Conservation (phyloP, 768 basidiomycete species). For the Xerocomus brunneocitrinus region DNA sequence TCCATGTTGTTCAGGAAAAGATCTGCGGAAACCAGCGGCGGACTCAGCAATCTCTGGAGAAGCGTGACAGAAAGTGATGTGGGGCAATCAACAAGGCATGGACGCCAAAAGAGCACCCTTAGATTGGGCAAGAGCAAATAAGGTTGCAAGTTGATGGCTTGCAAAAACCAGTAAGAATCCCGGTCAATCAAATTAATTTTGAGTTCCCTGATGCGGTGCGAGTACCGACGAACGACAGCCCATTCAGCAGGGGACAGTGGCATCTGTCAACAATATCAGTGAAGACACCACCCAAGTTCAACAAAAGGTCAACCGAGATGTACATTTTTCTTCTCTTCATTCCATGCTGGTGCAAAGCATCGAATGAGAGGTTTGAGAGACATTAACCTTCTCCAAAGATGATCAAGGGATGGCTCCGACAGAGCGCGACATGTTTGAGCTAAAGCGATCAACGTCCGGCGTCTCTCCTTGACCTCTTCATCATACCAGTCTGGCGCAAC, state of each 20-base stretch:
- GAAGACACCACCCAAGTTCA: too few relatives aligned
- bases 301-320: neutral
- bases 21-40: neutral
- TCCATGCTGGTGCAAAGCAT: neutral
- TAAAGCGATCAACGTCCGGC: neutral
- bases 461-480: neutral
- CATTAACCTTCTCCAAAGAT: neutral
- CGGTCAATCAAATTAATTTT: neutral
- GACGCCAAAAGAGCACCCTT: neutral
- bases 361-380: neutral
- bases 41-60: neutral
- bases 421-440: constrained; percentile 2
- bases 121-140: neutral
- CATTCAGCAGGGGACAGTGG: neutral
- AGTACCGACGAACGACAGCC: neutral
- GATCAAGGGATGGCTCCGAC: neutral
- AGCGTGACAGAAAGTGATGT: neutral
- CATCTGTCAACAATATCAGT: neutral
- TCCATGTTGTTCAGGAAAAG: neutral
- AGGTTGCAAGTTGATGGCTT: neutral
- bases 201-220: neutral
- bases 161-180: neutral
- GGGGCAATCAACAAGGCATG: neutral
- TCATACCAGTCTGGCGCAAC: neutral
- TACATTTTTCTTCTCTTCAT: neutral